These are phyloP conservation scores for Zalaria obscura DNA, from an alignment of 2,329 filamentous ascomycete genomes.

Conservation along the genomic window DNA sequence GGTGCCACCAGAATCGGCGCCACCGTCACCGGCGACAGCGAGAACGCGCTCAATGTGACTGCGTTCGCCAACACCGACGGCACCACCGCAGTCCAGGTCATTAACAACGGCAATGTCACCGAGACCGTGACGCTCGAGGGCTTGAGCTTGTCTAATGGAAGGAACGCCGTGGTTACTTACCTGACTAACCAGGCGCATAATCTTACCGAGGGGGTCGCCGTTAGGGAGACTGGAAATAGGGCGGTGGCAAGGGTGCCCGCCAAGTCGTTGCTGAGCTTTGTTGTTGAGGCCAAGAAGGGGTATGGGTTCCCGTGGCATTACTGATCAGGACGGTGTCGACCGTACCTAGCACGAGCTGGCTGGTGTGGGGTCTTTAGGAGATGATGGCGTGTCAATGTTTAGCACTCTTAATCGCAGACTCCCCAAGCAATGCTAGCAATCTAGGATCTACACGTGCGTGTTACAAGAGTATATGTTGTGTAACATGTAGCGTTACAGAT, in stretches of 20 bases:
- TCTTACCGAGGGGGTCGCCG: slow-evolving; percentile 1
- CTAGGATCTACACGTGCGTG: too few relatives aligned
- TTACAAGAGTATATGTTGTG: too few relatives aligned
- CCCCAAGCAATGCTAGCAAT: too few relatives aligned
- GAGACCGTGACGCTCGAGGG: slow-evolving; percentile 7
- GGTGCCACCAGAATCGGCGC: slow-evolving; percentile 23
- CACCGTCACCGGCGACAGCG: slow-evolving; percentile 6
- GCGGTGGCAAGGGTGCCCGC: neutral
- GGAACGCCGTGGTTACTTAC: slow-evolving; percentile 4
- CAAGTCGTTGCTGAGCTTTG: neutral
- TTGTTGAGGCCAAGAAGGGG: neutral
- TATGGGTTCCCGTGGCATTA: too few relatives aligned
- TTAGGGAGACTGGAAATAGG: neutral
- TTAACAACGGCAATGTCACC: slow-evolving; percentile 15
- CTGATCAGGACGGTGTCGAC: too few relatives aligned
- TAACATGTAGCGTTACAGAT: too few relatives aligned
- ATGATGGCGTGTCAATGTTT: too few relatives aligned
- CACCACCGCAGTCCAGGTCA: slow-evolving; percentile 20
- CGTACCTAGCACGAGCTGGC: too few relatives aligned
- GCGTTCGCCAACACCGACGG: slow-evolving; percentile 21
- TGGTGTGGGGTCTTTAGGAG: too few relatives aligned
- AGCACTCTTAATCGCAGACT: too few relatives aligned
- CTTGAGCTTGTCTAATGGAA: neutral
- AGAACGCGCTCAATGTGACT: slow-evolving; percentile 15
- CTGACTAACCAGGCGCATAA: slow-evolving; percentile 9